Evolutionary conservation across 179 eudicot species (phyloP), one percentile per base, ranked within the genome.

Genomic region (Actinidia arguta): DNA sequence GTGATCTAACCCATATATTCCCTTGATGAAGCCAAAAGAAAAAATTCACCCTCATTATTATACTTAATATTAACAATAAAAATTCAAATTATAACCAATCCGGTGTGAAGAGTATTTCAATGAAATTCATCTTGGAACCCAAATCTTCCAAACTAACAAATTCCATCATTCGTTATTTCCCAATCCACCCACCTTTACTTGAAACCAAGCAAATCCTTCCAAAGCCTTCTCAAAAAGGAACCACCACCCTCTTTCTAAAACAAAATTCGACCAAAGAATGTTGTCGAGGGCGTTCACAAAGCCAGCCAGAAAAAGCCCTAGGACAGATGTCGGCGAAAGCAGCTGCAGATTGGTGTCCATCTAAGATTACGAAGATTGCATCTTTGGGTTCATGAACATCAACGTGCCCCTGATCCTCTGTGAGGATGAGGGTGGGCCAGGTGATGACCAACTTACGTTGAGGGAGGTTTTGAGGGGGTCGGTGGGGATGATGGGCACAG

Each of bases 391-490:
- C 83, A 82, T 78, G 86, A 85, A 85, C 11, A 68, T 79, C 20
- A 85, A 88, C n/a, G 55, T 81, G n/a, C 86, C 88, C 0, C 3
- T 88, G 52, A 55, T 27, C 70, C 44, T 56, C 48, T 87, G 82
- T 58, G 20, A 67, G 6, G 80, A 27, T 62, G 31, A 59, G 8
- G 56, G 51, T 20, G 9, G 47, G 1, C 66, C 10, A 5, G 18
- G 27, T 20, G 82, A 74, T 27, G 44, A 67, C 24, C 75, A 68
- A 17, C 25, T 85, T 85, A 85, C 85, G 1, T 73, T 88, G 20
- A 59, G 83, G 79, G 86, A 75, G 56, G 81, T 88, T 44, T 71
- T 88, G 83, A 85, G 86, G 90, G 79, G 82, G 14, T 88, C 90
- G 5, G 86, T 83, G 3, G 88, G 88, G 24, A 85, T 88, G 61